A percentile compares a stretch with the other conserved stretches of the same genome.
phyloP scores from a whole-genome alignment of 257 asterid genomes.

The Marsdenia floribunda region DNA sequence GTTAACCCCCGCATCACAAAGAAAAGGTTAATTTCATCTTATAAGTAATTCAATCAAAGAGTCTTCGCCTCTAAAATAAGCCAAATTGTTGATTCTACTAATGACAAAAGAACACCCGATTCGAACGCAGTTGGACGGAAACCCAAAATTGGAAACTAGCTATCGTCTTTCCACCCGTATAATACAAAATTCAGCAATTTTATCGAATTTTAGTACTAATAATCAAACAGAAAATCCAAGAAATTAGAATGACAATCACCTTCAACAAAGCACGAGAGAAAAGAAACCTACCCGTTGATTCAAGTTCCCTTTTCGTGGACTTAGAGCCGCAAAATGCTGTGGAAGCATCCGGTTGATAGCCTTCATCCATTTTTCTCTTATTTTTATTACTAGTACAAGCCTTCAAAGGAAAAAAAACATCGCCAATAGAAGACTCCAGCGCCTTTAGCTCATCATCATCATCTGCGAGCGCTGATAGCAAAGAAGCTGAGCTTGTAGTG shows the following conservation, averaged over 20 bases:
- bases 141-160: not conserved
- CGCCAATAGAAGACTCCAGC: conserved; percentile 50
- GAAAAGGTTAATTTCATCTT: not conserved
- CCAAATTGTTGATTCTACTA: not conserved
- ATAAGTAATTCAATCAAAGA: not conserved
- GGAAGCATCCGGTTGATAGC: conserved; percentile 22
- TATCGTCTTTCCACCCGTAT: too few relatives aligned
- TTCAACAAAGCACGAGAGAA: not conserved
- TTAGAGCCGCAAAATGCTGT: conserved; percentile 25
- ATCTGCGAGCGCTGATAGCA: conserved; percentile 44
- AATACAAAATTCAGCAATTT: not conserved
- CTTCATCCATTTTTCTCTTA: conserved; percentile 54
- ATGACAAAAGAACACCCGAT: not conserved
- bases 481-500: conserved; percentile 56
- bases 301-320: conserved; percentile 29
- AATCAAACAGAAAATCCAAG: not conserved
- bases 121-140: not conserved
- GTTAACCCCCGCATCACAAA: too few relatives aligned
- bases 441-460: conserved; percentile 46
- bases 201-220: not conserved
- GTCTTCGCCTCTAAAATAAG: not conserved
- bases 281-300: conserved; percentile 37
- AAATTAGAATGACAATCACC: not conserved
- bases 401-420: conserved; percentile 68
- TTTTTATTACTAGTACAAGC: conserved; percentile 32